Evolutionary conservation across 352 stramenopile genomes (phyloP), one percentile per base, ranked within the genome.

Genomic region (Albugo laibachii): DNA sequence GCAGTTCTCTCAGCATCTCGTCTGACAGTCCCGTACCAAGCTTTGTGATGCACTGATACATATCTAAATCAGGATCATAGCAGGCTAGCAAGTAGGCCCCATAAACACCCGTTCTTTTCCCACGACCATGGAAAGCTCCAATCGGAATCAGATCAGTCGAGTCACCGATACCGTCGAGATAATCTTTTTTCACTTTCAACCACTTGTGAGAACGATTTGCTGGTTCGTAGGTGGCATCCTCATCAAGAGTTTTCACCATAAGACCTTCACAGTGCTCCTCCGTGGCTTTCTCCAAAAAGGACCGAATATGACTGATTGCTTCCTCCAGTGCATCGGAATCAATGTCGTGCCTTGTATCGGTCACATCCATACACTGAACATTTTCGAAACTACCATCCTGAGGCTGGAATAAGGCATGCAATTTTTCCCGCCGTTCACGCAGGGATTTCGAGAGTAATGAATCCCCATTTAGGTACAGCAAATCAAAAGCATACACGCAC

Each of bases 121-220:
- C 83, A 6, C 74, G 66, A 4, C 96, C 96, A 49, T 96, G 75
- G 66, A 97, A 99, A 11, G 93, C 95, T n/a, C 95, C 96, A 41
- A 99, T 89, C 1, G 94, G 93, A 21, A 99, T 95, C 16, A 99
- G 66, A 61, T 99, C 96, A 1, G 97, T 83, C 11, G 93, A 98
- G 62, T 99, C 95, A 8, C 92, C 94, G 38, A 98, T 87, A 16
- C 92, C 93, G 19, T 98, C 92, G 0, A 99, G 61, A 52, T 99
- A 99, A 65, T 99, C 96, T 61, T 99, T 99, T 66, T 99, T 99
- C 6, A 99, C 77, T 61, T 99, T 99, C 39, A 99, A 74, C 96
- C 96, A 99, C 62, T 99, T 99, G 49, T 99, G 75, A 10, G 92
- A 98, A 36, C 95, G 82, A 53, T 95, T 95, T 6, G 89, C 95